Percentiles rank a stretch among this genome's conserved stretches.
phyloP scores from a whole-genome alignment of 2,329 filamentous ascomycete species.

The Verticillium zaregamsianum region DNA sequence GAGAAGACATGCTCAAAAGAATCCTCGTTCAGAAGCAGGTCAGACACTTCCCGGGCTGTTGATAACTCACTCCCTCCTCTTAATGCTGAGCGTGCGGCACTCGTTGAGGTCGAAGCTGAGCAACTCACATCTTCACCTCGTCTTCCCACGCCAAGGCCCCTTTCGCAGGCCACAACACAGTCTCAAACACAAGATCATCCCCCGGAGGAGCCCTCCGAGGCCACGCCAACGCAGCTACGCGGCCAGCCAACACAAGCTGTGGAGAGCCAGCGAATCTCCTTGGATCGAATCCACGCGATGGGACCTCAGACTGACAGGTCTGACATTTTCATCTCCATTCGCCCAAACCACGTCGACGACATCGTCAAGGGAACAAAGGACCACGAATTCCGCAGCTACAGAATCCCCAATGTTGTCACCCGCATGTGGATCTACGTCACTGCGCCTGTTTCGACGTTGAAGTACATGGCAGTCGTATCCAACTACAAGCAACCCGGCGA shows the following conservation, averaged over 20 bases:
- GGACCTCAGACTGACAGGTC: conserved; percentile 44
- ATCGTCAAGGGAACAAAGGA: conserved; percentile 47
- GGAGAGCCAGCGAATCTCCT: conserved; percentile 48
- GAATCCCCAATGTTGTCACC: conserved; percentile 47
- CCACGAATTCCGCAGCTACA: conserved; percentile 53
- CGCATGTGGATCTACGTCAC: conserved; percentile 62
- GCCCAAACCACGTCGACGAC: conserved; percentile 38
- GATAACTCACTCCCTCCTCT: background rate
- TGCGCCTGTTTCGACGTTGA: conserved; percentile 40
- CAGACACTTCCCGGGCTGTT: background rate
- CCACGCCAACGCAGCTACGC: conserved; percentile 15
- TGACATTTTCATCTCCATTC: conserved; percentile 50
- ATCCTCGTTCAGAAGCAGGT: no score
- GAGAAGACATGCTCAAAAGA: conserved; percentile 4
- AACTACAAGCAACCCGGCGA: conserved; percentile 41
- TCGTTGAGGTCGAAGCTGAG: background rate
- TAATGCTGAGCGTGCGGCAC: background rate
- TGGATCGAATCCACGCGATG: conserved; percentile 43
- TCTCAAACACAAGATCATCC: background rate
- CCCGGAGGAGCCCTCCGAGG: background rate
- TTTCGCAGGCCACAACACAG: background rate
- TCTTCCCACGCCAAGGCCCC: background rate
- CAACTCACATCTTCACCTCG: background rate
- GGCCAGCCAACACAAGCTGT: conserved; percentile 31
- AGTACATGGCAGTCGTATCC: conserved; percentile 56